Percentiles rank a stretch among this genome's conserved stretches.
Conservation (phyloP, 2,329 filamentous ascomycete species). For the Neopestalotiopsis sp. region DNA sequence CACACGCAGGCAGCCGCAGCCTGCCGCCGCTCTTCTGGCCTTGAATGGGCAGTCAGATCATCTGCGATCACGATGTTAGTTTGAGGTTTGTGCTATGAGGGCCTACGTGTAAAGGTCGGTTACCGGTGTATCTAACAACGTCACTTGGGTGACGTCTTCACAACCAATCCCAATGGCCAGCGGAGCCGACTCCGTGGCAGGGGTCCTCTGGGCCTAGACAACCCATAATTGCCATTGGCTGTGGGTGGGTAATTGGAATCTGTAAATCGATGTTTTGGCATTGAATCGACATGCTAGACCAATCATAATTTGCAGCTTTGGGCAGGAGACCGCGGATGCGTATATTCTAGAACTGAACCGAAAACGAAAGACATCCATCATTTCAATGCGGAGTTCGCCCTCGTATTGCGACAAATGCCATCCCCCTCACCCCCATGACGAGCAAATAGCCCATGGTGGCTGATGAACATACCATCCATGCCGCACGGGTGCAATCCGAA, state of each 20-base stretch:
- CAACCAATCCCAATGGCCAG: neutral
- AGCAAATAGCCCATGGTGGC: neutral
- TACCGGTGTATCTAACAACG: neutral
- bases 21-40: too few relatives aligned
- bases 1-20: too few relatives aligned
- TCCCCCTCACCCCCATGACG: neutral
- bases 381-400: neutral
- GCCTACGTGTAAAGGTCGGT: neutral
- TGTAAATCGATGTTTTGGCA: neutral
- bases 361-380: conserved; percentile 1
- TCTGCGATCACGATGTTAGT: neutral
- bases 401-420: conserved; percentile 2
- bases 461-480: conserved; percentile 4
- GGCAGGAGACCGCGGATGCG: neutral
- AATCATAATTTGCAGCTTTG: neutral
- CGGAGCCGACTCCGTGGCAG: neutral
- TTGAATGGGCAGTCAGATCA: too few relatives aligned
- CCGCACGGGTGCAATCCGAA: conserved; percentile 2
- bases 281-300: neutral
- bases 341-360: neutral
- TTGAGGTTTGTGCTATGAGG: neutral
- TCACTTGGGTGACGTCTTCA: neutral
- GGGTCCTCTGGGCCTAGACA: neutral
- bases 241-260: neutral
- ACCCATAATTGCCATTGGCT: neutral